These are phyloP conservation scores for Pythium apleroticum DNA, from an alignment of 352 stramenopile genomes.

Conservation along the genomic window DNA sequence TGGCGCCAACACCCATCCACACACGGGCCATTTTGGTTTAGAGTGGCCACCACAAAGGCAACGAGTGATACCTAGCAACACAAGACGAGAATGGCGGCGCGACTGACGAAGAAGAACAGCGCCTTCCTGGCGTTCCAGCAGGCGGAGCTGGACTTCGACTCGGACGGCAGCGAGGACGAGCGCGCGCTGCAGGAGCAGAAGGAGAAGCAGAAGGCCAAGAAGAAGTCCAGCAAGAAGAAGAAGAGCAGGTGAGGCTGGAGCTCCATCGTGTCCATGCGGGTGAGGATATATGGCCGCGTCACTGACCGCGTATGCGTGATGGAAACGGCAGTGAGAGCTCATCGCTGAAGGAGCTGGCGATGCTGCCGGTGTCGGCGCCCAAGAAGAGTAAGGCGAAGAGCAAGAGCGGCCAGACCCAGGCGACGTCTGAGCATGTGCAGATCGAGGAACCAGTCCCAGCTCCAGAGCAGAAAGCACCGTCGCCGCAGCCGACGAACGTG, in stretches of 20 bases:
- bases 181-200: constrained; percentile 45
- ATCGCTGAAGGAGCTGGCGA: constrained; percentile 71
- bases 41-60: constrained; percentile 4
- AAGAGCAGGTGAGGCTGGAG: constrained; percentile 48
- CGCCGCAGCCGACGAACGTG: constrained; percentile 13
- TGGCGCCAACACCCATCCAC: constrained; percentile 4
- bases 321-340: constrained; percentile 45
- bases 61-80: neutral
- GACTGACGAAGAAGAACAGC: constrained; percentile 54
- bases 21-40: neutral
- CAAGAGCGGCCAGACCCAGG: neutral
- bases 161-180: constrained; percentile 60
- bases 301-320: neutral
- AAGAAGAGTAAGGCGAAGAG: constrained; percentile 69
- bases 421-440: neutral
- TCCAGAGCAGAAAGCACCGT: constrained; percentile 3
- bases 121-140: constrained; percentile 70
- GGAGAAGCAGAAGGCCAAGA: constrained; percentile 66
- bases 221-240: constrained; percentile 77
- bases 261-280: neutral
- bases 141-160: constrained; percentile 41
- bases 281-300: neutral
- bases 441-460: neutral
- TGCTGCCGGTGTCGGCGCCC: constrained; percentile 54
- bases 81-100: constrained; percentile 16